phyloP scores from a whole-genome alignment of 345 rosid species.

The Populus euphratica region DNA sequence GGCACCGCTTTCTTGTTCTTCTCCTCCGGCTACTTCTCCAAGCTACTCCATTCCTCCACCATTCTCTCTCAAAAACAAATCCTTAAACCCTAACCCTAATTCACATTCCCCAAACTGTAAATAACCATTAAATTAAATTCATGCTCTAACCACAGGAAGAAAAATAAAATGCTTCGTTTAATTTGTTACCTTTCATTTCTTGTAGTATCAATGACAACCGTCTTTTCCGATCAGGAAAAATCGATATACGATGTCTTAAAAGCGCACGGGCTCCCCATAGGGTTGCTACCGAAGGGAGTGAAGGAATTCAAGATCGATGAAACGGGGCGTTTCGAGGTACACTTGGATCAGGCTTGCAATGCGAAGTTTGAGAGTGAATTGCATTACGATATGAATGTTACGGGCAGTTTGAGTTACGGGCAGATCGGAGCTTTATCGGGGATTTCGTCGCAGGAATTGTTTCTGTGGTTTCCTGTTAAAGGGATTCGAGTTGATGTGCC shows the following conservation, averaged over 20 bases:
- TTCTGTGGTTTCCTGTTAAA: slow-evolving; percentile 85
- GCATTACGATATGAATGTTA: slow-evolving; percentile 70
- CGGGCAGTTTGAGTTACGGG: slow-evolving; percentile 57
- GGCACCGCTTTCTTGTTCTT: slow-evolving; percentile 43
- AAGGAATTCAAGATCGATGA: slow-evolving; percentile 44
- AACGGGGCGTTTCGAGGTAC: slow-evolving; percentile 63
- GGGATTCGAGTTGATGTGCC: slow-evolving; percentile 82
- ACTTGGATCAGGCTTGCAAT: slow-evolving; percentile 72
- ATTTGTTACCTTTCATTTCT: slow-evolving; percentile 28
- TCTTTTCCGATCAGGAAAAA: slow-evolving; percentile 8
- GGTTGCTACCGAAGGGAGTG: slow-evolving; percentile 79
- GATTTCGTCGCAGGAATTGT: slow-evolving; percentile 77
- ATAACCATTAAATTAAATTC: slow-evolving; percentile 1
- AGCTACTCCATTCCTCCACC: neutral
- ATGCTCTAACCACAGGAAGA: slow-evolving; percentile 5
- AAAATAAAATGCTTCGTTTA: slow-evolving; percentile 22
- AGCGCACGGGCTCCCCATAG: slow-evolving; percentile 67
- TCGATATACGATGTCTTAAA: slow-evolving; percentile 60
- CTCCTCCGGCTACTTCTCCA: neutral
- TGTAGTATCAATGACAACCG: slow-evolving; percentile 11
- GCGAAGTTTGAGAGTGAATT: slow-evolving; percentile 83
- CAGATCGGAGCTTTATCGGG: slow-evolving; percentile 66
- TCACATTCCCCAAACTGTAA: neutral
- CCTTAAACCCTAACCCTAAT: slow-evolving; percentile 46
- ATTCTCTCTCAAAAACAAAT: neutral